Evolutionary conservation across 148 eudicot species (phyloP), one percentile per base, ranked within the genome.

Genomic region (Camellia granthamiana): DNA sequence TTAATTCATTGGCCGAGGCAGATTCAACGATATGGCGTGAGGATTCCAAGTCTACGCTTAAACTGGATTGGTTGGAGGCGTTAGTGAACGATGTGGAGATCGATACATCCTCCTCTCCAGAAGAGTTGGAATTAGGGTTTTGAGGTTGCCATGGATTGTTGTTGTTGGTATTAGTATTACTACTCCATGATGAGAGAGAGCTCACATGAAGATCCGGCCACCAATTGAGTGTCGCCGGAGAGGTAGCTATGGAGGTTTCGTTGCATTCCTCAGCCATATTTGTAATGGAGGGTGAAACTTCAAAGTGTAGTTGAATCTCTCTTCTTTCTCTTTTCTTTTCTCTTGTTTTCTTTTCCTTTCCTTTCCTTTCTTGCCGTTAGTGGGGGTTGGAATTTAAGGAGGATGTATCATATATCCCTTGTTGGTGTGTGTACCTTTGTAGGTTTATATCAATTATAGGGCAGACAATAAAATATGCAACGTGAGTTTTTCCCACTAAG

Each of bases 41-140:
- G 5, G 85, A 79, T 5, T 83, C 82, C 38, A 30, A 30, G 38
- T 30, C 38, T 58, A 74, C 78, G 52, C 75, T 83, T 4, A 78
- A 12, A 14, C 82, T 75, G 23, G 85, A 83, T 43, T 81, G 84
- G 65, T 76, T 77, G 16, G 81, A 79, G 7, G 78, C 83, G 38
- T 79, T 79, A 3, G 83, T 69, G 16, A 67, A 81, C 4, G 83
- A 68, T 2, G 79, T 69, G 67, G 82, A 79, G 42, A 83, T 79
- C 69, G 85, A 78, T 9, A 83, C 63, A 54, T 83, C 82, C 52
- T 83, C 85, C 18, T 83, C 85, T 3, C 82, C 78, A 5, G 75
- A 74, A 23, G 85, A 83, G 59, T 79, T 77, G 73, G 81, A 79
- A 69, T 74, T 79, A 79, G 75, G 82, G 54, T 83, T 79, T 68